phyloP scores from a whole-genome alignment of 139 green algal species.

The Dunaliella primolecta region DNA sequence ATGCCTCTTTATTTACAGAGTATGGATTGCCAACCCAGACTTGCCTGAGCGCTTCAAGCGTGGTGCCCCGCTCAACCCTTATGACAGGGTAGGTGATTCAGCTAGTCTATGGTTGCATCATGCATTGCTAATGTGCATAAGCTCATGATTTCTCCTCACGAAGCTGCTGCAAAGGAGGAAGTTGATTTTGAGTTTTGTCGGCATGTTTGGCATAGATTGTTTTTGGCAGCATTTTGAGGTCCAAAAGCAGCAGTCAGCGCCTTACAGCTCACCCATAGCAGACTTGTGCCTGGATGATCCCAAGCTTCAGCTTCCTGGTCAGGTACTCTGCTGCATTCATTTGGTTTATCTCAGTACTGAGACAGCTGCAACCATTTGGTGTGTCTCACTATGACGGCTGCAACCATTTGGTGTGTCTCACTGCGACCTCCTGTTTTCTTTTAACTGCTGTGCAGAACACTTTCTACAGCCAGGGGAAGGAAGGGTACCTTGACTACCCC shows the following conservation, averaged over 20 bases:
- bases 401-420: too few species aligned
- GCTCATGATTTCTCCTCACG: too few species aligned
- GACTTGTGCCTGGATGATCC: background rate
- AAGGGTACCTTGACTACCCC: constrained; percentile 9
- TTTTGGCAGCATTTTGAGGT: background rate
- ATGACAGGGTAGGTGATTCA: constrained; percentile 1
- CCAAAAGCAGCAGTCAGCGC: too few species aligned
- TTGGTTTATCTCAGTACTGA: background rate
- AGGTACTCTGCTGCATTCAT: background rate
- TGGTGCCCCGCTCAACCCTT: background rate
- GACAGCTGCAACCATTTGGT: background rate
- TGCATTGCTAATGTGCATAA: background rate
- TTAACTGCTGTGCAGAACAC: constrained; percentile 10
- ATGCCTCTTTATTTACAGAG: background rate
- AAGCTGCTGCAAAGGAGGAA: background rate
- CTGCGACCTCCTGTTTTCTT: background rate
- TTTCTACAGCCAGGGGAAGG: background rate
- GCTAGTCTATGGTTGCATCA: background rate
- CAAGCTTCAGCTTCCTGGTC: background rate
- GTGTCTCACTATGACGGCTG: background rate
- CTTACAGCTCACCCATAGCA: background rate
- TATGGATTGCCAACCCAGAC: background rate
- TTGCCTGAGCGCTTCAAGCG: background rate
- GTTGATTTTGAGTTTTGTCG: background rate
- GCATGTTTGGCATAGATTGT: background rate